These are phyloP conservation scores for Solanum okadae DNA, from an alignment of 257 asterid species.

Conservation along the genomic window DNA sequence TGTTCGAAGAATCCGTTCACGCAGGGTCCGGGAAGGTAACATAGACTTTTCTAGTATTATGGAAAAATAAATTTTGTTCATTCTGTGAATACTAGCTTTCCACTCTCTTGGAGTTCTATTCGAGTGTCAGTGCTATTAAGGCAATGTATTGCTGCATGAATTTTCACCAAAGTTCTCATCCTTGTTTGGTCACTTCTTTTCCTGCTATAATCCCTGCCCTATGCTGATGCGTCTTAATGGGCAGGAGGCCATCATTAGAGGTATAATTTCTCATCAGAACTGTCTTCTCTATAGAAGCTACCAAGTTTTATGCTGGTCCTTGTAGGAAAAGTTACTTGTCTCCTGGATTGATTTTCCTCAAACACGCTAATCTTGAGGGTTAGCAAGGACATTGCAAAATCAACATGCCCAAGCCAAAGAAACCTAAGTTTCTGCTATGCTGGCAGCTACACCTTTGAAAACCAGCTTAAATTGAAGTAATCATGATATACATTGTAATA, in stretches of 20 bases:
- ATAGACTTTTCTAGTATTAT: neutral
- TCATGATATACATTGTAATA: neutral
- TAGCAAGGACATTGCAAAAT: neutral
- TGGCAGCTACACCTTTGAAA: neutral
- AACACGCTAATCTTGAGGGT: neutral
- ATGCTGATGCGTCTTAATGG: neutral
- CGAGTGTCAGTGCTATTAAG: neutral
- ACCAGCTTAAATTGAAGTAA: neutral
- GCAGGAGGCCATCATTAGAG: neutral
- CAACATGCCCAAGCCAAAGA: neutral
- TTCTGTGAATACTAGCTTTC: neutral
- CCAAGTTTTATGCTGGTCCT: neutral
- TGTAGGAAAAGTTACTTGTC: neutral
- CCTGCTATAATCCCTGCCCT: neutral
- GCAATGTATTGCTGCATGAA: neutral
- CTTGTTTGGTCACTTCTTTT: neutral
- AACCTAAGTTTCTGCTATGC: neutral
- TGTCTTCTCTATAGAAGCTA: neutral
- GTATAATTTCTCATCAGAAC: neutral
- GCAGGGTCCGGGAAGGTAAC: neutral
- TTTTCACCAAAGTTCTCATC: neutral
- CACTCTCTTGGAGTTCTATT: neutral
- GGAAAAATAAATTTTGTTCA: neutral
- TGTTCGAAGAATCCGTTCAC: neutral
- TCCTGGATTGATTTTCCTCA: neutral